These are phyloP conservation scores for Babesia divergens DNA, from an alignment of 169 alveolate species.

Conservation along the genomic window DNA sequence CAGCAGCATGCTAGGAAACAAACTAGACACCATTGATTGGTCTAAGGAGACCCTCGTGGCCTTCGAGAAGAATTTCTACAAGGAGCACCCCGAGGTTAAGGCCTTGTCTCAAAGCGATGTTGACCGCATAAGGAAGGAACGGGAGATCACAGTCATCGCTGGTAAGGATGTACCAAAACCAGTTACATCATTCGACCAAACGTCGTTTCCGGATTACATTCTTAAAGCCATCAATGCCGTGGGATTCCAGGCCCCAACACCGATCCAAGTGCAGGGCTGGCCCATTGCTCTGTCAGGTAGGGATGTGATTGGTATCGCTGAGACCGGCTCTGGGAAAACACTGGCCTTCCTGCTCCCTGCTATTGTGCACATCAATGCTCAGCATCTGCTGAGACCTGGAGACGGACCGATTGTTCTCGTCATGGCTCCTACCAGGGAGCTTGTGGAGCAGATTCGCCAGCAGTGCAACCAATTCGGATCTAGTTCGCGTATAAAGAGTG, in stretches of 20 bases:
- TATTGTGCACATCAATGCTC: slow-evolving; percentile 90
- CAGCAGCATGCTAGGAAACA: slow-evolving; percentile 68
- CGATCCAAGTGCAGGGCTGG: slow-evolving; percentile 95
- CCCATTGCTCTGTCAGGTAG: slow-evolving; percentile 93
- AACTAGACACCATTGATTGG: slow-evolving; percentile 84
- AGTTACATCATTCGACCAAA: slow-evolving; percentile 83
- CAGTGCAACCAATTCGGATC: slow-evolving; percentile 86
- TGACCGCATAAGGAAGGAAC: slow-evolving; percentile 78
- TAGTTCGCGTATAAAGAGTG: slow-evolving; percentile 83
- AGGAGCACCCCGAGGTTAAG: slow-evolving; percentile 85
- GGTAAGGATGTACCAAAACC: slow-evolving; percentile 91
- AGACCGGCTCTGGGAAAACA: slow-evolving; percentile 99
- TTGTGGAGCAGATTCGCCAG: slow-evolving; percentile 94
- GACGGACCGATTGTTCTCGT: slow-evolving; percentile 98
- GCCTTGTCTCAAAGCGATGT: slow-evolving; percentile 81
- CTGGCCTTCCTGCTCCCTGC: slow-evolving; percentile 95
- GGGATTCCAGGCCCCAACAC: slow-evolving; percentile 90
- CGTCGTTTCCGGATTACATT: slow-evolving; percentile 91
- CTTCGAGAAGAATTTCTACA: slow-evolving; percentile 90
- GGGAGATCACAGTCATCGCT: slow-evolving; percentile 81
- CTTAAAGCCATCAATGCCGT: slow-evolving; percentile 80
- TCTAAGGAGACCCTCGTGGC: slow-evolving; percentile 77
- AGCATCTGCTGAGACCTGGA: slow-evolving; percentile 84
- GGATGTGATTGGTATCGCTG: slow-evolving; percentile 97
- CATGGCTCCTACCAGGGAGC: slow-evolving; percentile 98